Evolutionary conservation across 352 stramenopile species (phyloP).

Genomic region (Globisporangium nunn): DNA sequence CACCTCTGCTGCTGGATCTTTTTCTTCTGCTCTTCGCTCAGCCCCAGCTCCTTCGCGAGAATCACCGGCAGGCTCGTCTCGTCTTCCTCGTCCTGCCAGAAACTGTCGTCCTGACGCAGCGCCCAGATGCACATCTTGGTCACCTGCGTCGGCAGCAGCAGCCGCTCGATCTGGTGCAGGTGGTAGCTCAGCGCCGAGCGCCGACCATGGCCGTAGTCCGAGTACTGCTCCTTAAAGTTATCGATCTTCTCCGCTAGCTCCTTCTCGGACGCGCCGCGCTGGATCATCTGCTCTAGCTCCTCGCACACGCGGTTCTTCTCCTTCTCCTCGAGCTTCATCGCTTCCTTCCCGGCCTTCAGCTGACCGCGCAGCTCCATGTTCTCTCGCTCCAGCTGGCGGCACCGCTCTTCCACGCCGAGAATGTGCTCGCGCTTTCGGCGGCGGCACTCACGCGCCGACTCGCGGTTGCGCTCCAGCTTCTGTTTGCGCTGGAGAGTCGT

Average conservation of each 20-base stretch:
- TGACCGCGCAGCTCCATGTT: conserved; percentile 89
- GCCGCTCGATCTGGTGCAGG: conserved; percentile 90
- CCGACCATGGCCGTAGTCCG: conserved; percentile 88
- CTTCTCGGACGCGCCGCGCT: conserved; percentile 69
- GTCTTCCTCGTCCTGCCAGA: conserved; percentile 85
- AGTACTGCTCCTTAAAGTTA: conserved; percentile 93
- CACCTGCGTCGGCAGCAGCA: conserved; percentile 92
- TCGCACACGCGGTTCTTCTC: conserved; percentile 83
- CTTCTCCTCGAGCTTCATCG: conserved; percentile 78
- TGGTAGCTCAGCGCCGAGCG: conserved; percentile 85
- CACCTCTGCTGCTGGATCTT: conserved; percentile 90
- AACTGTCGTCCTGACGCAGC: conserved; percentile 86
- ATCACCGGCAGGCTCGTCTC: conserved; percentile 88
- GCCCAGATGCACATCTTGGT: conserved; percentile 92
- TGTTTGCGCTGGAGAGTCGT: conserved; percentile 63
- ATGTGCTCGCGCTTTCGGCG: conserved; percentile 87
- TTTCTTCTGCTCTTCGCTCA: conserved; percentile 90
- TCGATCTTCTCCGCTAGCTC: conserved; percentile 92
- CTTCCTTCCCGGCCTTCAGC: conserved; percentile 84
- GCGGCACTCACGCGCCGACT: conserved; percentile 87
- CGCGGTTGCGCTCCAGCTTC: conserved; percentile 89
- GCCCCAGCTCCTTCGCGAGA: conserved; percentile 83
- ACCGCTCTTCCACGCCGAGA: conserved; percentile 68
- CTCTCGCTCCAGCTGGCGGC: conserved; percentile 80
- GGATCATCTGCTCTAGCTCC: conserved; percentile 80